Evolutionary conservation across 306 rosid genomes (phyloP).

Genomic region (Cicer cuneatum): DNA sequence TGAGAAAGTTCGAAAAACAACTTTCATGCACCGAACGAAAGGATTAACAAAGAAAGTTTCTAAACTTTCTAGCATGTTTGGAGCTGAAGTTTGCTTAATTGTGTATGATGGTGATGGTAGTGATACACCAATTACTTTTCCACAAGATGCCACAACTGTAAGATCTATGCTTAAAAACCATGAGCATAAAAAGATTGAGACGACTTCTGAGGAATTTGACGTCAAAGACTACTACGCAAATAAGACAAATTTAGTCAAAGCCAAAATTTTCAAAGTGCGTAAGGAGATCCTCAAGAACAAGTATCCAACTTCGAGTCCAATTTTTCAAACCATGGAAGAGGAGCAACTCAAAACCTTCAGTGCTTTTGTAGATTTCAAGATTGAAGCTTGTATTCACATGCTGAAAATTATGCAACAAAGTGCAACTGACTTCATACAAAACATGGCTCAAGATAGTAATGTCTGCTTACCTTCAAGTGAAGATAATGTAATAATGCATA

Average conservation of each 20-base stretch:
- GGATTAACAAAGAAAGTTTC: conserved; percentile 30
- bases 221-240: conserved; percentile 12
- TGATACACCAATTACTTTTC: background rate
- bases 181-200: background rate
- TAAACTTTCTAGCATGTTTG: background rate
- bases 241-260: conserved; percentile 29
- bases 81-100: conserved; percentile 1
- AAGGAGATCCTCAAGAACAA: conserved; percentile 5
- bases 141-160: background rate
- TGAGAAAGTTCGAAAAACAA: background rate
- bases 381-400: conserved; percentile 16
- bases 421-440: background rate
- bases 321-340: background rate
- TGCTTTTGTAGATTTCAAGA: conserved; percentile 23
- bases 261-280: conserved; percentile 1
- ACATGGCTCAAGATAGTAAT: background rate
- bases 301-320: conserved; percentile 45
- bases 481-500: background rate
- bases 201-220: background rate
- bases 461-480: background rate
- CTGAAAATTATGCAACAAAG: conserved; percentile 16
- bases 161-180: background rate
- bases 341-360: conserved; percentile 1
- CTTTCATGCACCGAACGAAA: conserved; percentile 31
- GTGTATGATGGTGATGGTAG: background rate